Evolutionary conservation across 768 basidiomycete genomes (phyloP).

Genomic region (Kwoniella dendrophila): DNA sequence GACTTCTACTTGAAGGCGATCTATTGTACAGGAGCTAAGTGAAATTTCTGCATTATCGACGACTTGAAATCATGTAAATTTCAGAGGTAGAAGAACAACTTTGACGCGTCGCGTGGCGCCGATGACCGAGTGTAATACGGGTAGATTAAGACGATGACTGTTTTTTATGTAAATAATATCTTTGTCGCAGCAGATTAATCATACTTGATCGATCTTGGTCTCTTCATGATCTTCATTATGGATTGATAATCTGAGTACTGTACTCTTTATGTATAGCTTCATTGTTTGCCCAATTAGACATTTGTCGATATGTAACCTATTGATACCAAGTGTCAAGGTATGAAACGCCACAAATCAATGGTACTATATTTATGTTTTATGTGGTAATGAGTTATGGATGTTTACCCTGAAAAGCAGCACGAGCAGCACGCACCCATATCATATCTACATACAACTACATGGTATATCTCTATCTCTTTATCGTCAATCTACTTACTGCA

Average conservation of each 20-base stretch:
- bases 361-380: neutral
- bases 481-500: neutral
- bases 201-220: too few relatives aligned
- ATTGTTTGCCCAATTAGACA: neutral
- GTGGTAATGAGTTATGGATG: neutral
- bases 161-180: too few relatives aligned
- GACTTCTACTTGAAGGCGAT: too few relatives aligned
- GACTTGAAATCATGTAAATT: too few relatives aligned
- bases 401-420: slow-evolving; percentile 8
- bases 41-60: too few relatives aligned
- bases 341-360: slow-evolving; percentile 5
- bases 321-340: neutral
- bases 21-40: too few relatives aligned
- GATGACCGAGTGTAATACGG: neutral
- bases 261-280: neutral
- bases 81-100: too few relatives aligned
- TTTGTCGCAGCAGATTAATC: too few relatives aligned
- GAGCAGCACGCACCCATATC: neutral
- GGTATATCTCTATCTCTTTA: neutral
- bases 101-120: slow-evolving; percentile 1
- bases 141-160: too few relatives aligned
- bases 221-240: too few relatives aligned
- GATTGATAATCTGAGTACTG: neutral
- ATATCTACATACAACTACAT: neutral
- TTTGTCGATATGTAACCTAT: neutral